Evolutionary conservation across 2,329 filamentous ascomycete genomes (phyloP), one percentile per base, ranked within the genome.

Genomic region (Pseudocercospora fijiensis): DNA sequence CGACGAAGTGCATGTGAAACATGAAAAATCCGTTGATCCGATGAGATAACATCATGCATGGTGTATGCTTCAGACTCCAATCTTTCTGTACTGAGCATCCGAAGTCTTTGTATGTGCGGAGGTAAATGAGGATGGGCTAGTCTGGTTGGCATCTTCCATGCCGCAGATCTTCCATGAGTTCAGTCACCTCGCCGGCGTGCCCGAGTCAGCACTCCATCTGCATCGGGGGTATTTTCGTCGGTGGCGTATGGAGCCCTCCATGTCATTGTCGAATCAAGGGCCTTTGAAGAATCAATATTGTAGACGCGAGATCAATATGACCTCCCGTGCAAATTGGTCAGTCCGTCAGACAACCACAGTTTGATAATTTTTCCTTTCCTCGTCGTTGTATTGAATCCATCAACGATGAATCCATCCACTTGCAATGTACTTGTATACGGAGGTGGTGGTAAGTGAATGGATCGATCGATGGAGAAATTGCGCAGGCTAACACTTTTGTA

Each of bases 341-440:
- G 16, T 26, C 26, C 51, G 51, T 28, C 13, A 53, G 22, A 26
- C 51, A 22, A 53, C n/a, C 22, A 30, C 16, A 53, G 22, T 53
- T 18, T 30, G 26, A 8, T 27, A n/a, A 26, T 13, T 53, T 27
- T 53, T 53, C 6, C 51, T 6, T 18, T 30, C 51, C 9, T 53
- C 51, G 18, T 22, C 51, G 26, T 53, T 13, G 16, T 4, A 22
- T 11, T 53, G 11, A 26, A 9, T 13, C 51, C 51, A 30, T 16
- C 45, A 26, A 49, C 22, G 45, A 66, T 61, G 56, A 61, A 47
- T 53, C 27, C 51, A 18, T 41, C 24, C 43, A 30, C 30, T 10
- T 58, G 53, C 18, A 65, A 65, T 13, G 61, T 68, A 10, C 55
- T 68, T 24, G 58, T 68, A 18, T 66, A 66, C 20, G 66, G 66